A percentile compares a stretch with the other conserved stretches of the same genome.
Conservation (phyloP, 805 yeast species). For the Teunomyces tritomae region DNA sequence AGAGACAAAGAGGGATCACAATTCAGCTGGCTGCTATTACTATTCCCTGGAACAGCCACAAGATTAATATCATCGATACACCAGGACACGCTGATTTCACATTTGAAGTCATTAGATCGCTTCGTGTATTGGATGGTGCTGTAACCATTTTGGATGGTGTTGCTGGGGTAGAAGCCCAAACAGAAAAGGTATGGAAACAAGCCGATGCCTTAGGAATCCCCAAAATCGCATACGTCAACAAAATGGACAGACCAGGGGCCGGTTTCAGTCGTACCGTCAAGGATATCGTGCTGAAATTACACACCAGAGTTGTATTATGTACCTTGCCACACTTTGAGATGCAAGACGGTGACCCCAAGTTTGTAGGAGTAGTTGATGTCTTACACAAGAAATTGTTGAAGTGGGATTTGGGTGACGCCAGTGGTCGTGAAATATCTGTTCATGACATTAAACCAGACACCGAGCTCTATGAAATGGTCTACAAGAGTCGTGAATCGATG, state of each 20-base stretch:
- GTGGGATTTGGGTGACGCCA: conserved; percentile 46
- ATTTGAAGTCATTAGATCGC: conserved; percentile 86
- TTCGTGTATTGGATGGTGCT: conserved; percentile 91
- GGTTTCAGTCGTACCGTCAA: conserved; percentile 88
- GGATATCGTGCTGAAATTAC: conserved; percentile 73
- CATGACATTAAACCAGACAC: conserved; percentile 35
- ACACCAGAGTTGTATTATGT: conserved; percentile 70
- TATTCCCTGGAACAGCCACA: conserved; percentile 75
- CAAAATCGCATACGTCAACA: conserved; percentile 75
- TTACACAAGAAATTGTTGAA: conserved; percentile 56
- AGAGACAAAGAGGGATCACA: conserved; percentile 89
- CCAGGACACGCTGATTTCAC: conserved; percentile 99
- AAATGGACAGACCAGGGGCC: conserved; percentile 96
- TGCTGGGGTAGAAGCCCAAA: conserved; percentile 98
- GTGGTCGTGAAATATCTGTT: conserved; percentile 54
- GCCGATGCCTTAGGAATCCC: conserved; percentile 70
- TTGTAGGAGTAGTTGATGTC: conserved; percentile 76
- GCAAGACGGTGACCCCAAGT: conserved; percentile 36
- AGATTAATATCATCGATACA: conserved; percentile 87
- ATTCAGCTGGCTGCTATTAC: conserved; percentile 96
- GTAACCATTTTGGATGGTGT: conserved; percentile 92
- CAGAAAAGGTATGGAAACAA: conserved; percentile 95
- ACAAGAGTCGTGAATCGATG: conserved; percentile 64
- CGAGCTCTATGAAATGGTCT: conserved; percentile 46
- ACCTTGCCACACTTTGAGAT: conserved; percentile 69